phyloP scores from a whole-genome alignment of 2,329 filamentous ascomycete genomes.

The Drechslerella dactyloides region DNA sequence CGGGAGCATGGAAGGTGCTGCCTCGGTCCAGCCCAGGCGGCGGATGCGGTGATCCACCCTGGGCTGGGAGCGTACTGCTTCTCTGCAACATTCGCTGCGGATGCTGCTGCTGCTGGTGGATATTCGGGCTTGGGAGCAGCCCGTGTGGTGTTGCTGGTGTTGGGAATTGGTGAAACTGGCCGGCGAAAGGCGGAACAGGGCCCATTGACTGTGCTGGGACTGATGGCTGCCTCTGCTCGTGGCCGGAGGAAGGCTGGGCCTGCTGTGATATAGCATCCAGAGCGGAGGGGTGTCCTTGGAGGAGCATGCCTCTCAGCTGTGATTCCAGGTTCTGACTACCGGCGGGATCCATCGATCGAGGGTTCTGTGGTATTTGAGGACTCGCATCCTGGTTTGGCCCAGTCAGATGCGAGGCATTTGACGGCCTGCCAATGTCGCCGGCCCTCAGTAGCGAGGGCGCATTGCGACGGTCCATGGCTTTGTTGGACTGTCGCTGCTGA shows the following conservation, averaged over 20 bases:
- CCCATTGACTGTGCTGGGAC: not conserved
- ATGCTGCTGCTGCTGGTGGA: constrained; percentile 43
- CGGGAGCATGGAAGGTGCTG: constrained; percentile 17
- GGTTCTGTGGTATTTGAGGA: constrained; percentile 8
- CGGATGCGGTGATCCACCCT: constrained; percentile 11
- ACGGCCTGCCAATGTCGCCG: constrained; percentile 6
- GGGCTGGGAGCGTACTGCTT: constrained; percentile 32
- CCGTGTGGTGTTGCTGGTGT: constrained; percentile 19
- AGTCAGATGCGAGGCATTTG: not conserved
- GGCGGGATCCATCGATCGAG: constrained; percentile 5
- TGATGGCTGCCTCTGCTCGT: not conserved
- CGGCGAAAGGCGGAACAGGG: not conserved
- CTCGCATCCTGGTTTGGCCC: constrained; percentile 14
- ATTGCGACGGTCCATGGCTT: constrained; percentile 13
- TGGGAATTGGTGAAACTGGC: constrained; percentile 17
- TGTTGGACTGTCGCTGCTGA: not conserved
- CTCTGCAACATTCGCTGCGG: constrained; percentile 23
- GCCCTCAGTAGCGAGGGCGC: not conserved
- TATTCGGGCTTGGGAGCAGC: constrained; percentile 29
- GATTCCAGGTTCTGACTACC: constrained; percentile 28
- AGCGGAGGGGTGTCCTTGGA: constrained; percentile 5
- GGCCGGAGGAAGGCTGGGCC: constrained; percentile 3
- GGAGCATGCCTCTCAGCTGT: constrained; percentile 38
- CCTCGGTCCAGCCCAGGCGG: constrained; percentile 31
- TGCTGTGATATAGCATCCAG: not conserved